Conservation (phyloP, 305 asterid species). For the Petunia hybrid region DNA sequence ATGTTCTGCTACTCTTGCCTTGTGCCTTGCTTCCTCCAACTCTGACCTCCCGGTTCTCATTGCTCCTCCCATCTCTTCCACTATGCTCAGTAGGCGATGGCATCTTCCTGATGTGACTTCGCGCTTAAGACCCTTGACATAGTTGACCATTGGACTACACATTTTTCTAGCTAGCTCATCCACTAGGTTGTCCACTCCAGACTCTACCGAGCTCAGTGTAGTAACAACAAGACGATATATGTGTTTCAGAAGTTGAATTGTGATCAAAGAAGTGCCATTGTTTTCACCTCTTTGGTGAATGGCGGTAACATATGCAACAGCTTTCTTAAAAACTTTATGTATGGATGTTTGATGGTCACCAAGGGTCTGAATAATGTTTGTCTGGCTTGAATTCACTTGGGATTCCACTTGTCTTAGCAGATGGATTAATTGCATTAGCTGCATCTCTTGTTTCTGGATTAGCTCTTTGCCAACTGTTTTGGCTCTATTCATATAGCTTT, state of each 20-base stretch:
- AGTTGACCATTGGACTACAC: slow-evolving; percentile 77
- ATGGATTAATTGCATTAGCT: slow-evolving; percentile 59
- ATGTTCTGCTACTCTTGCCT: slow-evolving; percentile 55
- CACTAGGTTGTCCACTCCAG: slow-evolving; percentile 65
- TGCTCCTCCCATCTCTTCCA: slow-evolving; percentile 68
- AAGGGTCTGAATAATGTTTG: slow-evolving; percentile 59
- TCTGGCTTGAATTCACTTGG: slow-evolving; percentile 72
- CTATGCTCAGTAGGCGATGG: slow-evolving; percentile 54
- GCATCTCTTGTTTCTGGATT: slow-evolving; percentile 62
- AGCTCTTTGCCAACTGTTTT: slow-evolving; percentile 61
- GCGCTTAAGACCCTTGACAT: slow-evolving; percentile 62
- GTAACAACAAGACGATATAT: slow-evolving; percentile 53
- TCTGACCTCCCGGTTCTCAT: slow-evolving; percentile 58
- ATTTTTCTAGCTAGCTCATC: slow-evolving; percentile 59
- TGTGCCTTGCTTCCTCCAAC: slow-evolving; percentile 69
- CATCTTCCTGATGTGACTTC: slow-evolving; percentile 65
- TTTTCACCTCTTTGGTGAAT: slow-evolving; percentile 51
- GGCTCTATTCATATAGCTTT: slow-evolving; percentile 51
- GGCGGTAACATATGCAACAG: slow-evolving; percentile 53
- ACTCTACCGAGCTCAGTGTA: slow-evolving; percentile 72
- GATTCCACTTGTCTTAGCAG: slow-evolving; percentile 66
- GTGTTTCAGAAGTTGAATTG: slow-evolving; percentile 61
- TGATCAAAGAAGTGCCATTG: slow-evolving; percentile 47
- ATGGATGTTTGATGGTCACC: slow-evolving; percentile 55
- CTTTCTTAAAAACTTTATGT: slow-evolving; percentile 56